Evolutionary conservation across 169 alveolate genomes (phyloP), one percentile per base, ranked within the genome.

Genomic region (Besnoitia besnoiti): DNA sequence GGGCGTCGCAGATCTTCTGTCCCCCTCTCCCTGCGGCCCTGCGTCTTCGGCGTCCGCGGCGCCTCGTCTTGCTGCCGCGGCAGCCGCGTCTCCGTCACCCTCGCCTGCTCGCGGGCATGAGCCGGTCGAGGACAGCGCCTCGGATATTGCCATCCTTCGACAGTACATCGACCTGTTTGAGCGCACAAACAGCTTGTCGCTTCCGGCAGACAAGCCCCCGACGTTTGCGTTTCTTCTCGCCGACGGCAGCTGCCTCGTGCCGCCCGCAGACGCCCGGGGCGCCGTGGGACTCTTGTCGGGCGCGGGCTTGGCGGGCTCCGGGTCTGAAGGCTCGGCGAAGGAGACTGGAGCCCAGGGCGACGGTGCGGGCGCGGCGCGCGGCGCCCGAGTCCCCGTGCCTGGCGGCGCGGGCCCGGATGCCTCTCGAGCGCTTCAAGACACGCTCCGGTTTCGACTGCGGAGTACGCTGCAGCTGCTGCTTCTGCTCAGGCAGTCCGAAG

Each of bases 391-490:
- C n/a, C n/a, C 67, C 12, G 67, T 21, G 24, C 33, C 12, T n/a
- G 24, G 3, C 33, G 67, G 24, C 12, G 67, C 67, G 33, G 67
- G 24, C 3, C 67, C 67, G 67, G 67, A 5, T 21, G 67, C 7
- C 24, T 55, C 67, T 19, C n/a, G n/a, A n/a, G 67, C 12, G 67
- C 30, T 55, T 16, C 67, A 55, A 21, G 3, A n/a, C 67, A 3
- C n/a, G 46, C 80, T 67, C n/a, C 39, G 80, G 44, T 35, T 30
- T 42, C 12, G 80, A 35, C 80, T 67, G 10, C 80, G 80, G 46
- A 67, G 80, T 42, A 67, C 80, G 40, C 80, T 67, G 80, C 80
- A 67, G 42, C 80, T 67, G 14, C 80, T 67, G 80, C 44, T 67
- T 4, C 44, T 67, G 30, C 80, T 67, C 24, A 30, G 44, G 44